phyloP scores from a whole-genome alignment of 352 stramenopile genomes.

The Thalassiosira mediterranea region DNA sequence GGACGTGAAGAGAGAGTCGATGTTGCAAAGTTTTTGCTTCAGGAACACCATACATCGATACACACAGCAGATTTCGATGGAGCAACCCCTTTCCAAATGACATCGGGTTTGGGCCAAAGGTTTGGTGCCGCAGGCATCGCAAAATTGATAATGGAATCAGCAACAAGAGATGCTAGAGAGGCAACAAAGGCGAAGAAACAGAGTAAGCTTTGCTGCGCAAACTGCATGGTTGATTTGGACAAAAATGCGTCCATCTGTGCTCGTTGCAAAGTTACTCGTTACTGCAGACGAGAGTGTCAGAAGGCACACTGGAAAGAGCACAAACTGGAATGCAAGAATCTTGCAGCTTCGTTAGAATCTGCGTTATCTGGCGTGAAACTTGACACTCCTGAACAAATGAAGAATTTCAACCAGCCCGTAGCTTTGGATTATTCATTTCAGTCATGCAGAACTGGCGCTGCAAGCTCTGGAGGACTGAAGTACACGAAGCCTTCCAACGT shows the following conservation, averaged over 20 bases:
- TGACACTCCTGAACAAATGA: constrained; percentile 1
- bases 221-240: constrained; percentile 7
- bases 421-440: too few species aligned
- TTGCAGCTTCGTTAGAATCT: too few species aligned
- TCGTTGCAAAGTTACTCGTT: constrained; percentile 23
- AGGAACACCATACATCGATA: constrained; percentile 28
- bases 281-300: constrained; percentile 24
- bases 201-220: constrained; percentile 1
- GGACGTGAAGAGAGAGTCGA: constrained; percentile 17
- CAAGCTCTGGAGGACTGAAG: too few species aligned
- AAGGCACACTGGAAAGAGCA: constrained; percentile 8
- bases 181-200: constrained; percentile 16
- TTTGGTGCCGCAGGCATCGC: neutral
- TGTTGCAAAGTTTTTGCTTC: constrained; percentile 45
- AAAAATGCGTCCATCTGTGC: neutral
- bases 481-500: constrained; percentile 29
- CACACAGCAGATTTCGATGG: constrained; percentile 27
- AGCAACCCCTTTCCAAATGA: constrained; percentile 12
- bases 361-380: neutral
- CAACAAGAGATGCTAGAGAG: constrained; percentile 12
- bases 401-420: neutral
- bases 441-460: too few species aligned
- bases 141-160: constrained; percentile 20
- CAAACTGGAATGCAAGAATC: neutral
- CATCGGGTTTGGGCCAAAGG: constrained; percentile 2